Evolutionary conservation across 2,329 filamentous ascomycete genomes (phyloP), one percentile per base, ranked within the genome.

Genomic region (Capronia epimyces): DNA sequence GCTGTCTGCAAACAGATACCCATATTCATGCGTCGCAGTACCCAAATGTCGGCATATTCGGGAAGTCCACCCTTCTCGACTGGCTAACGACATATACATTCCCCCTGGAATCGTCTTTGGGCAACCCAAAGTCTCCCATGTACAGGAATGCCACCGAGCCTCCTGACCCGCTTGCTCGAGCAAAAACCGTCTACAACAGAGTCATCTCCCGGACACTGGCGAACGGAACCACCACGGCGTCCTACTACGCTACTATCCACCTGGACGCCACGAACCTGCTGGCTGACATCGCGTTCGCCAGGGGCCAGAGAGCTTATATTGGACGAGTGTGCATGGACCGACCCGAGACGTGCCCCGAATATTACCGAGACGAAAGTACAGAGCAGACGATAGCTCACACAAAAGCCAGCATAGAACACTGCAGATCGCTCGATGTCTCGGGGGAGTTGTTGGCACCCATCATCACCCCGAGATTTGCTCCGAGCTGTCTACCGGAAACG

Each of bases 21-120:
- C 93, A 98, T 67, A 86, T 95, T 51, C 93, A 98, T 67, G 93
- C 93, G 7, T 81, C 90, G 0, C 93, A 98, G 71, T 96, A 95
- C 63, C 89, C 91, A 51, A 98, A 98, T 65, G 81, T 82, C 1
- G 93, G 93, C 52, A 84, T 98, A 57, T 97, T 97, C 66, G 93
- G 93, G 63, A 93, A 90, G 59, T 85, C 87, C 0, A 96, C 91
- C 0, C 82, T 98, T 25, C 79, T 98, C 12, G 86, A 93, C 70
- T 98, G 93, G 93, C 76, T 98, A 3, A 80, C 90, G 62, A 93
- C 77, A 13, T 97, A 98, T 73, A 98, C 93, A 0, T 98, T 97
- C 65, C 93, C 93, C 0, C 79, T 95, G 56, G 93, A 98, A 69
- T 76, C 84, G 1, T 89, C 86, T 8, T 81, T 96, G 53, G 71